Conservation (phyloP, 257 asterid genomes). For the Fraxinus americana region DNA sequence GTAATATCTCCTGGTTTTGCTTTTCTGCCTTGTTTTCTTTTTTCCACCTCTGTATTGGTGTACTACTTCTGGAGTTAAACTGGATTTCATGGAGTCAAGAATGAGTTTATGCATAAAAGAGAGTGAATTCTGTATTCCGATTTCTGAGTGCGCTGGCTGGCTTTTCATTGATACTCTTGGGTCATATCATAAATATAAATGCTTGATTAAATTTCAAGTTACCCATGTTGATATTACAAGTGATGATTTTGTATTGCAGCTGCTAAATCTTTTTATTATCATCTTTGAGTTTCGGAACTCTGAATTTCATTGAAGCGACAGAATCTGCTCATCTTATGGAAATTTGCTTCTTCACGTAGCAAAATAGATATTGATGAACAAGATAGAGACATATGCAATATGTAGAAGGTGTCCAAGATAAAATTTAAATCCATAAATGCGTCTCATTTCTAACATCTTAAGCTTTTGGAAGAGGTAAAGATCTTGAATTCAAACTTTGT, state of each 20-base stretch:
- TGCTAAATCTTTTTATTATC: background rate
- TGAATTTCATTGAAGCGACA: too few relatives aligned
- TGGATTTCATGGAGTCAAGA: constrained; percentile 27
- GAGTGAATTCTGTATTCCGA: constrained; percentile 1
- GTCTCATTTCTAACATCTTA: background rate
- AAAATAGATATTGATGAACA: background rate
- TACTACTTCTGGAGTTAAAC: constrained; percentile 20
- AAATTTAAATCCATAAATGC: background rate
- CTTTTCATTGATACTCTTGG: constrained; percentile 30
- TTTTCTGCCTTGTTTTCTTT: constrained; percentile 13
- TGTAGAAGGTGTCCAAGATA: background rate
- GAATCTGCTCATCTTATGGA: background rate
- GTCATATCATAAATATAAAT: constrained; percentile 20
- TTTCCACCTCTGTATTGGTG: constrained; percentile 19
- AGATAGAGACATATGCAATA: background rate
- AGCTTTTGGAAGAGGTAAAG: background rate
- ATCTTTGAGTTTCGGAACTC: background rate
- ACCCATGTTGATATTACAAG: background rate
- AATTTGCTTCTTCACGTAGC: background rate
- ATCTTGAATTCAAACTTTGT: too few relatives aligned
- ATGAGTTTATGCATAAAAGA: constrained; percentile 24
- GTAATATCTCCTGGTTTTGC: constrained; percentile 1
- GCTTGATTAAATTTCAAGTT: constrained; percentile 10
- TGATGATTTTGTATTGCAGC: background rate
- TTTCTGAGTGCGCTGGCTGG: constrained; percentile 8